These are phyloP conservation scores for Raphanus hybrid DNA, from an alignment of 441 rosid species.

Conservation along the genomic window DNA sequence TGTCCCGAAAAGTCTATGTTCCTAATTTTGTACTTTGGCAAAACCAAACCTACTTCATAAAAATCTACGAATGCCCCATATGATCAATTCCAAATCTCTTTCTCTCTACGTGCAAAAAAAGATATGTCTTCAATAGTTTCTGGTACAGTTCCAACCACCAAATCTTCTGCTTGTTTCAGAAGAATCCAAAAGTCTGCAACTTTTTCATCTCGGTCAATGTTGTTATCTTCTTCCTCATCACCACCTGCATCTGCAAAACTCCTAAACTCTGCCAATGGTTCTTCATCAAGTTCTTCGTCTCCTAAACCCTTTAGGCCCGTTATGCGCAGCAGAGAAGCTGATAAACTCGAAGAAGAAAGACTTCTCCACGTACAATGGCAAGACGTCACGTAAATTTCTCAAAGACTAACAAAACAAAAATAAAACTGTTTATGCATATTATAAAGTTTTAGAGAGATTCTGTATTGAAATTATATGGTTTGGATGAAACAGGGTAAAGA, in stretches of 20 bases:
- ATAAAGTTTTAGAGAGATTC: neutral
- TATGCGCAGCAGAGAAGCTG: constrained; percentile 44
- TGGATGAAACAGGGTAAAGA: constrained; percentile 61
- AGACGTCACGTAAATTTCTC: constrained; percentile 71
- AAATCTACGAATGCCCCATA: neutral
- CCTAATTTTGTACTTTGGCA: constrained; percentile 7
- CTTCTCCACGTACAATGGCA: constrained; percentile 56
- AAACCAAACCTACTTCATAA: neutral
- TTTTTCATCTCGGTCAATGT: neutral
- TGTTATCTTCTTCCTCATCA: constrained; percentile 29
- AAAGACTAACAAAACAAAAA: neutral
- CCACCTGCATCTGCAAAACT: constrained; percentile 27
- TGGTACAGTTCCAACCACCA: constrained; percentile 40
- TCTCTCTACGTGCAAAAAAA: constrained; percentile 16
- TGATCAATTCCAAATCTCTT: constrained; percentile 9
- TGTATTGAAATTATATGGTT: neutral
- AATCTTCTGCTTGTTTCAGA: constrained; percentile 11
- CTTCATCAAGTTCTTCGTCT: constrained; percentile 29
- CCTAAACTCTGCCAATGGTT: constrained; percentile 42
- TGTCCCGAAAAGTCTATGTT: constrained; percentile 28
- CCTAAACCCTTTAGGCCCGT: constrained; percentile 51
- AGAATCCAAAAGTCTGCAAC: neutral
- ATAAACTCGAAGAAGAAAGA: constrained; percentile 11
- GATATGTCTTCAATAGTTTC: constrained; percentile 53
- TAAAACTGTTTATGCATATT: neutral